Percentiles rank a stretch among this genome's conserved stretches.
These are phyloP conservation scores for Fusarium chuoi DNA, from an alignment of 2,329 filamentous ascomycete species.

Conservation along the genomic window DNA sequence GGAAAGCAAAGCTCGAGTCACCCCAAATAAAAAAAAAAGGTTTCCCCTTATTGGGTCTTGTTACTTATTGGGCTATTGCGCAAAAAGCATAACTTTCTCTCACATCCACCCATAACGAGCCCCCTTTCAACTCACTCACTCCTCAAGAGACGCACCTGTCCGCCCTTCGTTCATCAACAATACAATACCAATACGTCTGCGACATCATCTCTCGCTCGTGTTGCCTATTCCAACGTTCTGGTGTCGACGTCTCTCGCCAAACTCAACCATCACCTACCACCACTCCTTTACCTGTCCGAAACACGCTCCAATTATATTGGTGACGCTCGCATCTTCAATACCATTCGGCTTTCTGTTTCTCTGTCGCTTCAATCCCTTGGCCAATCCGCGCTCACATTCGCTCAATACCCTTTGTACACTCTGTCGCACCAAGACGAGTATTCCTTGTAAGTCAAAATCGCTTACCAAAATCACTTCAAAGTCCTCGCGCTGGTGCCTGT, in stretches of 20 bases:
- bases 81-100: conserved; percentile 36
- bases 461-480: conserved; percentile 36
- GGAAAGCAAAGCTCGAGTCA: conserved; percentile 31
- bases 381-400: conserved; percentile 38
- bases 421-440: conserved; percentile 46
- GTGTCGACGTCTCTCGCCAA: conserved; percentile 48
- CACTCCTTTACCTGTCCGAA: conserved; percentile 43
- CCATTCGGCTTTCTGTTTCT: conserved; percentile 46
- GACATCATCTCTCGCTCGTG: conserved; percentile 48
- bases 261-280: conserved; percentile 38
- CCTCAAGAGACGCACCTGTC: conserved; percentile 39
- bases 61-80: conserved; percentile 26
- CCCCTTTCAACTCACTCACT: conserved; percentile 28
- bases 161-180: conserved; percentile 28
- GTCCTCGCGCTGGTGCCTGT: conserved; percentile 11
- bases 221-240: conserved; percentile 47
- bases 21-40: conserved; percentile 31
- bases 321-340: conserved; percentile 47
- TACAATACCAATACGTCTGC: conserved; percentile 36
- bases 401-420: conserved; percentile 29
- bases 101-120: conserved; percentile 17
- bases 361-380: conserved; percentile 16
- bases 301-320: conserved; percentile 50
- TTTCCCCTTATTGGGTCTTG: conserved; percentile 34
- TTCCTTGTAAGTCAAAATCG: conserved; percentile 50